Conservation (phyloP, 2,329 filamentous ascomycete species). For the Aspergillus ochraceoroseus region DNA sequence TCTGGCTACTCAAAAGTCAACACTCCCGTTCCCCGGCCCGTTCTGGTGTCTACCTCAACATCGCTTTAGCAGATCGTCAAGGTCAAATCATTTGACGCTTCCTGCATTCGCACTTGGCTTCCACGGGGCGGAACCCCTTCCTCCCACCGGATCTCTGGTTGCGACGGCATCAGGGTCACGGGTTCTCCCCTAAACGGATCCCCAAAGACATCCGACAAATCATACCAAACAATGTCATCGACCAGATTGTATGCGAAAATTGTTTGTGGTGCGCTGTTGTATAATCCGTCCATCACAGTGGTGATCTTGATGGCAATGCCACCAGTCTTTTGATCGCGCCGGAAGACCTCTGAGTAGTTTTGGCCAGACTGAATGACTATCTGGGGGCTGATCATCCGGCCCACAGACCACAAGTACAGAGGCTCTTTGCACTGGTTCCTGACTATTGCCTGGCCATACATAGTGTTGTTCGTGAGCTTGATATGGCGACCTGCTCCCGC, state of each 20-base stretch:
- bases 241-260: slow-evolving; percentile 43
- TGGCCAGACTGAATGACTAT: slow-evolving; percentile 21
- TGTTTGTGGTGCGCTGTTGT: slow-evolving; percentile 34
- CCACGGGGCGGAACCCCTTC: slow-evolving; percentile 33
- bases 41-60: too few species aligned
- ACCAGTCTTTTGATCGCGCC: slow-evolving; percentile 31
- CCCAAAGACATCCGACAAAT: slow-evolving; percentile 44
- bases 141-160: slow-evolving; percentile 30
- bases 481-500: not conserved
- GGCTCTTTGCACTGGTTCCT: slow-evolving; percentile 32
- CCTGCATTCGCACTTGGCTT: slow-evolving; percentile 26
- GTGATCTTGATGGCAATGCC: slow-evolving; percentile 45
- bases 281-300: slow-evolving; percentile 32
- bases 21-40: too few species aligned
- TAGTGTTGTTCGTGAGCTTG: slow-evolving; percentile 10
- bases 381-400: slow-evolving; percentile 23
- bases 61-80: slow-evolving; percentile 10
- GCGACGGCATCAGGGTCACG: slow-evolving; percentile 23
- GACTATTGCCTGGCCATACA: slow-evolving; percentile 33
- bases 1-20: too few species aligned
- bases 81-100: slow-evolving; percentile 7
- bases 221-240: slow-evolving; percentile 36
- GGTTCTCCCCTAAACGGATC: slow-evolving; percentile 37
- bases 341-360: slow-evolving; percentile 36
- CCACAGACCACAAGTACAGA: slow-evolving; percentile 40